Conservation (phyloP, 306 rosid genomes). For the Adenanthera pavonina region DNA sequence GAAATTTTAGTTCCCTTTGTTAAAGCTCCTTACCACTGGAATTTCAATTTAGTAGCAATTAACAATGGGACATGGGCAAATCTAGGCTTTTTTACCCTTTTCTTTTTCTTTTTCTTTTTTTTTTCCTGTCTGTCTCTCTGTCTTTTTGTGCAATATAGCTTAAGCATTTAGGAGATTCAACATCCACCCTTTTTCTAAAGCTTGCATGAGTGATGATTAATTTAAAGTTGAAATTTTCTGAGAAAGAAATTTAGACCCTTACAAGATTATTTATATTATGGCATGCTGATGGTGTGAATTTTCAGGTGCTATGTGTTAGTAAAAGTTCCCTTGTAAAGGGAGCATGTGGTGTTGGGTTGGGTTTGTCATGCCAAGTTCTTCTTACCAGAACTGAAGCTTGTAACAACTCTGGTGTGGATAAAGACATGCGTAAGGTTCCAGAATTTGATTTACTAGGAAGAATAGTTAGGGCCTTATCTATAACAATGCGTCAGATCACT, state of each 20-base stretch:
- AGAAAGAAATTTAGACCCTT: slow-evolving; percentile 31
- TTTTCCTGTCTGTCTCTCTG: too few species aligned
- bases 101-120: background rate
- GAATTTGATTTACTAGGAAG: slow-evolving; percentile 71
- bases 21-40: background rate
- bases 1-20: background rate
- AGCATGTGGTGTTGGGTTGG: slow-evolving; percentile 96
- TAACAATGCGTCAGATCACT: slow-evolving; percentile 59
- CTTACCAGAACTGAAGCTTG: slow-evolving; percentile 68
- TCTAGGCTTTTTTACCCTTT: background rate
- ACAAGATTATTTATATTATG: slow-evolving; percentile 1
- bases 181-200: slow-evolving; percentile 2
- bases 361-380: slow-evolving; percentile 89
- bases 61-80: background rate
- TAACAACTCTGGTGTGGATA: slow-evolving; percentile 54
- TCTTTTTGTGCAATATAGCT: background rate
- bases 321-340: slow-evolving; percentile 91
- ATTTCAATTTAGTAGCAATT: background rate
- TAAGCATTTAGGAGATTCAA: background rate
- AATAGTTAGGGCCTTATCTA: slow-evolving; percentile 64
- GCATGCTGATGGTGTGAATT: slow-evolving; percentile 37
- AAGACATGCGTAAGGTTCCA: slow-evolving; percentile 53
- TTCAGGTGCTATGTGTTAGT: slow-evolving; percentile 74
- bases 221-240: background rate
- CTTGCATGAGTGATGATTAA: slow-evolving; percentile 10